A percentile compares a stretch with the other conserved stretches of the same genome.
Conservation (phyloP, 202 grass and related monocot genomes). For the Alloteropsis angusta region DNA sequence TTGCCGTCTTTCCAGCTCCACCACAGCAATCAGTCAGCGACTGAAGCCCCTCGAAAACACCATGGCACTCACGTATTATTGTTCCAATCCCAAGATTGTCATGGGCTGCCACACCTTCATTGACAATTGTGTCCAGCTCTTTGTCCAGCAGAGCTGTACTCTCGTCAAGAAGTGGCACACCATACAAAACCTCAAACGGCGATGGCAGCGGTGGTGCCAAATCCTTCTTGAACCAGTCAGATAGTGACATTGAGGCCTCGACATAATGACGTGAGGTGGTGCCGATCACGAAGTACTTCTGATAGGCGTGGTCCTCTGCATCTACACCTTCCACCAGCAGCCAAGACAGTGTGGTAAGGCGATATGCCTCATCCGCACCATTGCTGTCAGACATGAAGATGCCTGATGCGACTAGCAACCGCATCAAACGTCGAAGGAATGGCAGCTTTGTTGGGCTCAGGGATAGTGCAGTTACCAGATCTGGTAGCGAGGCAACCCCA, state of each 20-base stretch:
- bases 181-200: not conserved
- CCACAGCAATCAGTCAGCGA: not conserved
- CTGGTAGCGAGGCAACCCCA: not conserved
- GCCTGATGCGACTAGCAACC: not conserved
- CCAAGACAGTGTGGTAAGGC: constrained; percentile 10
- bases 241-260: not conserved
- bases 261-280: not conserved
- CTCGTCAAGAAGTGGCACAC: not conserved
- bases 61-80: not conserved
- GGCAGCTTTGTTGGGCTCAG: not conserved
- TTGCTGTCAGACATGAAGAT: not conserved
- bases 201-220: not conserved
- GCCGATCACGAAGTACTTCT: not conserved
- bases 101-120: not conserved
- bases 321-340: constrained; percentile 7
- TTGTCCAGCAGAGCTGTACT: not conserved
- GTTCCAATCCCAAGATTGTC: not conserved
- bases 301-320: not conserved
- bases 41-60: not conserved
- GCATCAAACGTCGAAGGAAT: constrained; percentile 4
- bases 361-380: not conserved
- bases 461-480: not conserved
- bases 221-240: not conserved
- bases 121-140: not conserved
- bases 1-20: not conserved